These are phyloP conservation scores for Letharia lupina DNA, from an alignment of 495 filamentous ascomycete species.

Conservation along the genomic window DNA sequence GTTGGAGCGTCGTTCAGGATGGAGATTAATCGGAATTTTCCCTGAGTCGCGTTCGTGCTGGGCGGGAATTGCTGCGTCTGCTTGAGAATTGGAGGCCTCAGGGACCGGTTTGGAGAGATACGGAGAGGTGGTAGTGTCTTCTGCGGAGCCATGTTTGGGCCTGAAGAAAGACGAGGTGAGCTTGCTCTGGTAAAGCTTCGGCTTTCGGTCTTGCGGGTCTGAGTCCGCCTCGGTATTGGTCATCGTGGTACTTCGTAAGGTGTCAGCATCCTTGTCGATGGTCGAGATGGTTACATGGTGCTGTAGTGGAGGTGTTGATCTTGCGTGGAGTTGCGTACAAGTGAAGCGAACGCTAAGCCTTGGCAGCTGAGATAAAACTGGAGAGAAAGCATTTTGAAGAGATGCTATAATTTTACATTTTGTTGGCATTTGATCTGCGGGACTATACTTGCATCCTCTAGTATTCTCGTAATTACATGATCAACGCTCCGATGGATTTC, in stretches of 20 bases:
- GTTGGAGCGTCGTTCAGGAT: constrained; percentile 19
- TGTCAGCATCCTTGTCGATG: not conserved
- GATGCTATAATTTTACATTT: not conserved
- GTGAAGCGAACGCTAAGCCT: not conserved
- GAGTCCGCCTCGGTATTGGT: not conserved
- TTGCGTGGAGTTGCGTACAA: not conserved
- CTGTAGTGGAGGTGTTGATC: not conserved
- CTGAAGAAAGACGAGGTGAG: constrained; percentile 9
- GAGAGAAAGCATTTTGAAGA: no score
- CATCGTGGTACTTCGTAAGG: not conserved
- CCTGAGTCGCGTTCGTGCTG: not conserved
- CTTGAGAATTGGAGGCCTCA: not conserved
- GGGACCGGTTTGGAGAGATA: not conserved
- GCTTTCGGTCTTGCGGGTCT: not conserved
- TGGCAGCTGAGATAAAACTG: not conserved
- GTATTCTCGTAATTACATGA: not conserved
- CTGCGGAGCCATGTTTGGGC: not conserved
- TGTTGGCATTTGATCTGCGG: not conserved
- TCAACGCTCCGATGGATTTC: not conserved
- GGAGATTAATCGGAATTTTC: not conserved
- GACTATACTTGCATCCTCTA: not conserved
- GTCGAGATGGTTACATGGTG: not conserved
- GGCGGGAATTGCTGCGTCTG: not conserved
- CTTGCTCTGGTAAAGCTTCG: constrained; percentile 9
- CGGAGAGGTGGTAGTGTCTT: not conserved